Base-by-base conservation (phyloP, 768 basidiomycete genomes). In the Hypsizygus marmoreus region DNA sequence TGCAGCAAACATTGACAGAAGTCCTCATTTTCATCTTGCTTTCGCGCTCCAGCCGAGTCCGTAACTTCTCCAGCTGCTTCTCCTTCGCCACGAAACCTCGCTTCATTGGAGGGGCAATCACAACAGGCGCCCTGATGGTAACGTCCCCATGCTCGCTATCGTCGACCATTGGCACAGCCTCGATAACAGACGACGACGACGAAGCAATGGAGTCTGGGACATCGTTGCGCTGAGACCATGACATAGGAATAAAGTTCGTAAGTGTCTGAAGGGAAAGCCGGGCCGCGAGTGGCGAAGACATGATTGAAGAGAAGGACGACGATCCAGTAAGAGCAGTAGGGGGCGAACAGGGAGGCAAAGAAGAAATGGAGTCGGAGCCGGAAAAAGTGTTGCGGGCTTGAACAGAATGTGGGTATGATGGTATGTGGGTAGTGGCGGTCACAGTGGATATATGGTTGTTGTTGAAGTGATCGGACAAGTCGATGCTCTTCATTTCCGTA, bases 1-100 rank as follows among this genome's bases (percentile, higher is more conserved):
- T 69, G 57, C 72, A 77, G 41, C 57, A 58, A 32, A 66, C 48
- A 46, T 60, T 49, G 46, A 62, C 47, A 49, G 54, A 54, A 45
- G 51, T 61, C 49, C 52, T 60, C 55, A 61, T 63, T 41, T 54
- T 56, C 39, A 52, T 43, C 23, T 43, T 44, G 48, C 67, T 64
- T 52, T 76, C 72, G 34, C 54, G 61, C 55, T 76, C 70, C 60
- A 91, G 65, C 52, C 82, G 78, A 24, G 63, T 57, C 60, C 72
- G 74, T 55, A 91, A 65, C 65, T 77, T 81, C 60, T 79, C 77
- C 55, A 91, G 62, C 62, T 91, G 89, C 52, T 70, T 76, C 56
- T 83, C 76, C 60, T 77, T 84, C 20, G 82, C 74, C 36, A 87
- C 82, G 58, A 72, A 87, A 45, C 66, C 65, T 50, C 67, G 56